Conservation (phyloP, 192 early-diverging fungal species). For the Dissophora globulifera region DNA sequence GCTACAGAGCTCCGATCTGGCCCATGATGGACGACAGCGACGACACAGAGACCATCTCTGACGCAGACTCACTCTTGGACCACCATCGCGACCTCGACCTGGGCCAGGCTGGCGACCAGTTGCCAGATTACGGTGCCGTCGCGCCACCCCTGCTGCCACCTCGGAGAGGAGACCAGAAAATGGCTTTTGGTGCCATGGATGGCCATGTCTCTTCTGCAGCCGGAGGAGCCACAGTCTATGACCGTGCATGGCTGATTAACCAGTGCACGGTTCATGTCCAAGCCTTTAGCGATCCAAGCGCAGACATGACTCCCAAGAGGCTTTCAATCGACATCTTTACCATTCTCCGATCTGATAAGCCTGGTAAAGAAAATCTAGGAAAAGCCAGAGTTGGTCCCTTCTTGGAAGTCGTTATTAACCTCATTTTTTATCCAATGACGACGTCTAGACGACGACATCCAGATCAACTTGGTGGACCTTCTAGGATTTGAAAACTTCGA, state of each 20-base stretch:
- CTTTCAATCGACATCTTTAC: slow-evolving; percentile 79
- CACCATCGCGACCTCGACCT: background rate
- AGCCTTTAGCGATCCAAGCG: slow-evolving; percentile 44
- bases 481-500: slow-evolving; percentile 80
- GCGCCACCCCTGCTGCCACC: slow-evolving; percentile 15
- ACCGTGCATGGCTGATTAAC: slow-evolving; percentile 29
- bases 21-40: slow-evolving; percentile 39
- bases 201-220: no score
- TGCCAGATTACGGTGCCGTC: slow-evolving; percentile 12
- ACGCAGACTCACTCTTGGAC: slow-evolving; percentile 17
- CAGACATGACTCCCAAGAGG: slow-evolving; percentile 60
- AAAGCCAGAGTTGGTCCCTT: background rate
- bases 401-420: background rate
- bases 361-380: slow-evolving; percentile 56
- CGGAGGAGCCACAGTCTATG: slow-evolving; percentile 7
- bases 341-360: slow-evolving; percentile 67
- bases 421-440: background rate
- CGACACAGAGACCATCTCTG: slow-evolving; percentile 47
- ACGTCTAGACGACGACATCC: slow-evolving; percentile 70
- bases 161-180: background rate
- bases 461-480: slow-evolving; percentile 74
- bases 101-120: background rate
- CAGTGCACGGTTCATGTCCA: slow-evolving; percentile 66
- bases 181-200: no score
- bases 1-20: slow-evolving; percentile 42